Conservation (phyloP, 805 yeast genomes). For the Kazachstania africana region DNA sequence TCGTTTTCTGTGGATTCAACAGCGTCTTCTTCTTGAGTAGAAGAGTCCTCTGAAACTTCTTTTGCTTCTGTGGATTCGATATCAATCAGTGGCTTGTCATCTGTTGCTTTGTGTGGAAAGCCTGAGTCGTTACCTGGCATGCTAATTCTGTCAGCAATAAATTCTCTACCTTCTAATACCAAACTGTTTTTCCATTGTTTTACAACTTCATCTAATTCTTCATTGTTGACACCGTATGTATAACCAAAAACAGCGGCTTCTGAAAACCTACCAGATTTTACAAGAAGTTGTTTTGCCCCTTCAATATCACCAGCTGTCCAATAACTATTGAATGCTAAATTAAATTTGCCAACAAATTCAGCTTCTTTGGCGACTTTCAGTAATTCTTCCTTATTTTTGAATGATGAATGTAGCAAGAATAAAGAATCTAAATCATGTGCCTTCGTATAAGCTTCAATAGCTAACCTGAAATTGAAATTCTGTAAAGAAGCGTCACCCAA, state of each 20-base stretch:
- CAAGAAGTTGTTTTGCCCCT: constrained; percentile 53
- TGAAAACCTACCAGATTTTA: constrained; percentile 54
- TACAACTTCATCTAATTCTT: constrained; percentile 36
- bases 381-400: constrained; percentile 56
- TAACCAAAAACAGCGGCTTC: constrained; percentile 78
- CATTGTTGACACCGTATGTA: constrained; percentile 46
- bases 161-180: constrained; percentile 36
- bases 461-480: constrained; percentile 70
- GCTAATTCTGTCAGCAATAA: constrained; percentile 51
- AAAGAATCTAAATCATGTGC: constrained; percentile 78
- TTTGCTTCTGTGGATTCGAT: constrained; percentile 24
- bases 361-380: constrained; percentile 54
- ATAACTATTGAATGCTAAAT: constrained; percentile 81
- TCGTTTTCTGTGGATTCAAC: constrained; percentile 24
- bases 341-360: constrained; percentile 64
- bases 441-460: constrained; percentile 64
- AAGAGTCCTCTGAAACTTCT: constrained; percentile 10
- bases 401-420: constrained; percentile 69
- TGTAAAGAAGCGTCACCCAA: constrained; percentile 79
- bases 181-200: constrained; percentile 59
- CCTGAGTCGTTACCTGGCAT: constrained; percentile 27
- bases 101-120: constrained; percentile 21
- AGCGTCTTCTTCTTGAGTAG: constrained; percentile 15
- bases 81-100: constrained; percentile 29
- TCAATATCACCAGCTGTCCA: constrained; percentile 73